A percentile compares a stretch with the other conserved stretches of the same genome.
phyloP scores from a whole-genome alignment of 306 rosid species.

The barrel medic (Medicago truncatula) region MtrunA17r5.0-ANR NC_053043.1:41331001-41331500 shows the following conservation, averaged over 20 bases:
- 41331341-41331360: conserved; percentile 48
- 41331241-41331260: conserved; percentile 79
- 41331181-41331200: neutral
- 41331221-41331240: conserved; percentile 14
- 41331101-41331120: neutral
- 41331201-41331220: neutral
- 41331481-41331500: neutral
- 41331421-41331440: conserved; percentile 61
- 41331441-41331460: conserved; percentile 65
- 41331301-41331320: conserved; percentile 58
- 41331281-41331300: conserved; percentile 51
- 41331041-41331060: too few relatives aligned
- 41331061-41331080: neutral
- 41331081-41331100: neutral
- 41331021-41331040: too few relatives aligned
- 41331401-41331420: conserved; percentile 45
- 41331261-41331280: conserved; percentile 74
- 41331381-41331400: conserved; percentile 48
- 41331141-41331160: neutral
- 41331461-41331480: conserved; percentile 64
- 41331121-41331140: conserved; percentile 8
- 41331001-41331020: too few relatives aligned
- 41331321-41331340: conserved; percentile 52
- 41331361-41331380: conserved; percentile 41
- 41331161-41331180: conserved; percentile 26